Evolutionary conservation across 2,329 filamentous ascomycete species (phyloP), one percentile per base, ranked within the genome.

Genomic region (Fusarium annulatum): DNA sequence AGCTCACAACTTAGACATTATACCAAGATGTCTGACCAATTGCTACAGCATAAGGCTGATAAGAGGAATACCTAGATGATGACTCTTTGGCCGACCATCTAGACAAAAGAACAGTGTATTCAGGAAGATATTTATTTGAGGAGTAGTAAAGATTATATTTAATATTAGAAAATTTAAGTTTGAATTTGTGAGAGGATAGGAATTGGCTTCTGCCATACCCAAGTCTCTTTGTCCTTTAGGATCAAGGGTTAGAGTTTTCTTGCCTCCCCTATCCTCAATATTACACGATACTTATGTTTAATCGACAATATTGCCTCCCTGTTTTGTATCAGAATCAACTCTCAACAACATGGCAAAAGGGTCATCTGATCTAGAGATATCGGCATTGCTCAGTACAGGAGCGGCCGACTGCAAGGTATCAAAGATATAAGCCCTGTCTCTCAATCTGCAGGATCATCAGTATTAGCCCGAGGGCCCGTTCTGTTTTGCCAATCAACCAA

Each of bases 291-390:
- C 14, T 23, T 34, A 16, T 10, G 5, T 51, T 11, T 2, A 14
- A n/a, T 7, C 14, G 0, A 5, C 6, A n/a, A 33, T 0, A 33
- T 1, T 36, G 4, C 49, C 30, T 51, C 21, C n/a, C 30, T 26
- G 4, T 39, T 38, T 55, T 12, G 34, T 18, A 1, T 1, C 5
- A n/a, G 0, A 18, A 12, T 3, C 0, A 16, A 3, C 7, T 30
- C 10, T 5, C 23, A 2, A 12, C 23, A n/a, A 6, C 52, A 14
- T 10, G 2, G 4, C 10, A 55, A 18, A 10, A 30, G 5, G 8
- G 4, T 42, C 52, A 30, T 23, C 52, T 30, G 26, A 33, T 10
- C 9, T 15, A 3, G 1, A 18, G 15, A 28, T 19, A 28, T 30
- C 15, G 15, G 2, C 1, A n/a, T 26, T n/a, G 0, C 33, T 7